These are phyloP conservation scores for Leccinum obscurum DNA, from an alignment of 768 basidiomycete genomes.

Conservation along the genomic window DNA sequence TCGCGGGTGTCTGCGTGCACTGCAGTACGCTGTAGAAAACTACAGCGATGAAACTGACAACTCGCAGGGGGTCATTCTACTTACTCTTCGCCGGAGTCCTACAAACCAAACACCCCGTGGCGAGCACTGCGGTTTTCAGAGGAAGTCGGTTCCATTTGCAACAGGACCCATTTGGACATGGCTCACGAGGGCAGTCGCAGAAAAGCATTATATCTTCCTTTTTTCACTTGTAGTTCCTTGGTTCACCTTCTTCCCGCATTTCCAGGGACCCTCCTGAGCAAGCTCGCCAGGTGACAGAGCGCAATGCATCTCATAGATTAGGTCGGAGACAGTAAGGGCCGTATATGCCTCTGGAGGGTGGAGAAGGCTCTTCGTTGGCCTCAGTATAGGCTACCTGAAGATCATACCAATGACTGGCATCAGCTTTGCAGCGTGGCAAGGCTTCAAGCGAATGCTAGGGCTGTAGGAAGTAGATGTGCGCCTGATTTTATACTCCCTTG, in stretches of 20 bases:
- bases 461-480: conserved; percentile 23
- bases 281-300: background rate
- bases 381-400: conserved; percentile 91
- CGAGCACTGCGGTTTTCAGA: too few species aligned
- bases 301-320: background rate
- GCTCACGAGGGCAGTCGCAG: background rate
- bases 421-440: conserved; percentile 88
- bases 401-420: conserved; percentile 96
- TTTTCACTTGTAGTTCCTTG: background rate
- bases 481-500: background rate
- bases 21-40: too few species aligned
- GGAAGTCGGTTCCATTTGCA: too few species aligned
- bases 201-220: background rate
- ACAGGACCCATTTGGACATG: too few species aligned
- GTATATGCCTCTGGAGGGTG: conserved; percentile 73
- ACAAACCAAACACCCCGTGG: too few species aligned
- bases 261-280: background rate
- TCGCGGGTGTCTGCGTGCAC: too few species aligned
- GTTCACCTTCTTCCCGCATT: background rate
- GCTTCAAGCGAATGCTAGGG: conserved; percentile 30
- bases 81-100: too few species aligned
- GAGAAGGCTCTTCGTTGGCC: conserved; percentile 89
- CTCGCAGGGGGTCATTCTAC: too few species aligned
- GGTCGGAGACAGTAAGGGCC: conserved; percentile 59
- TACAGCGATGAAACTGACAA: too few species aligned